Evolutionary conservation across 352 stramenopile species (phyloP), one percentile per base, ranked within the genome.

Genomic region (Ophiocytium majus): DNA sequence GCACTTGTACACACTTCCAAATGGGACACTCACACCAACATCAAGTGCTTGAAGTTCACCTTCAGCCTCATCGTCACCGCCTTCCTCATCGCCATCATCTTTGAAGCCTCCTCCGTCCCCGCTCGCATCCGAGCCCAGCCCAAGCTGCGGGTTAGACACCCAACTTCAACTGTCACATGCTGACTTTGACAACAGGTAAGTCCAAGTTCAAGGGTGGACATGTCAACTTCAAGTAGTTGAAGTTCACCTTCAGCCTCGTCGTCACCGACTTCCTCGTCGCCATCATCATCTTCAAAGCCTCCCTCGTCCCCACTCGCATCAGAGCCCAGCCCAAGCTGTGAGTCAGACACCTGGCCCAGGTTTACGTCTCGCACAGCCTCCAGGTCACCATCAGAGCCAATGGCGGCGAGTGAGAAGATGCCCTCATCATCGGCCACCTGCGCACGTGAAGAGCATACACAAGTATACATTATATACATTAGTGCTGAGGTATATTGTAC

Each of bases 321-420:
- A 37, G 66, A 78, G 5, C 35, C 66, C 35, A 78, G 35, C 35
- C 66, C 66, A 14, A 78, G 35, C 9, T 82, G 76, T 35, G 57
- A 82, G 5, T 57, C 79, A 10, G 89, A 91, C 0, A 93, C 86
- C 71, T 93, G 89, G 10, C 92, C 91, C 1, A 95, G 85, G 86
- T 95, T 92, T 76, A 95, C 91, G 82, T 95, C 92, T 17, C 91
- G 76, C 19, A 92, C 90, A 23, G 91, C 86, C n/a, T 93, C 89
- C 31, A 95, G 84, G 83, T 93, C 83, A 86, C 81, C 84, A 5
- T 57, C 63, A 31, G 34, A 74, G 50, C 83, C 78, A 5, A 89
- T 89, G 32, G 89, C 91, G 0, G 89, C 85, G 28, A 96, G 82
- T n/a, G 91, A 92, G 89, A 96, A 96, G 35, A 95, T 90, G 50